Base-by-base conservation (phyloP, 495 filamentous ascomycete genomes). In the Neurospora discreta region DNA sequence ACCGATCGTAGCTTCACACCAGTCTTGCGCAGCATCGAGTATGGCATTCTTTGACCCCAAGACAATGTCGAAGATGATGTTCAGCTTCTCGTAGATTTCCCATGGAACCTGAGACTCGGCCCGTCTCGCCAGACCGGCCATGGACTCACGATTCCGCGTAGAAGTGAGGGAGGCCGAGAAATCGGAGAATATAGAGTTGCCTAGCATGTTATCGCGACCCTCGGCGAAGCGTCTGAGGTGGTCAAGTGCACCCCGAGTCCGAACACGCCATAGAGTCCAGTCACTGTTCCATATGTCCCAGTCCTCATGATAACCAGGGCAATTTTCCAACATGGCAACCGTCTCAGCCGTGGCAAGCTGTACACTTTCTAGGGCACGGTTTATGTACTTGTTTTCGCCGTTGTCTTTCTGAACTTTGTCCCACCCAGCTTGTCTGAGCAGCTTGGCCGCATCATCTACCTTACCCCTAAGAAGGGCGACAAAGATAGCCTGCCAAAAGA, bases 101-200 rank as follows among this genome's bases (percentile, higher is more conserved):
- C 91, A 96, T 0, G 94, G 94, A 26, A 98, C 90, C 71, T 87
- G 88, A 76, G 92, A 94, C 79, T 91, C 90, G 0, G 92, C 93
- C 80, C 89, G 90, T 43, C 91, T 87, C 68, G 90, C 90, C 38
- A 90, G 86, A 70, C 88, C 86, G 23, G 82, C 74, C 67, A 86
- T 75, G 0, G 82, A 82, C 68, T 75, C 71, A 46, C 78, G 79
- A 68, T 78, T 78, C n/a, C 77, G 69, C 10, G 73, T 71, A 30
- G 74, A 76, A 15, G 52, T 33, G 18, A 33, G 26, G 7, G 52
- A 65, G 60, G 73, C 76, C 11, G 75, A 60, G 3, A 80, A 81
- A 11, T 82, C 80, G 23, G 80, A 83, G 5, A 83, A 78, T 9
- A 77, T 79, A 6, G 83, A 82, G 26, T 84, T 74, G 44, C 74